Base-by-base conservation (phyloP, 1,139 yeast species). In the Yamadazyma membranifaciens region DNA sequence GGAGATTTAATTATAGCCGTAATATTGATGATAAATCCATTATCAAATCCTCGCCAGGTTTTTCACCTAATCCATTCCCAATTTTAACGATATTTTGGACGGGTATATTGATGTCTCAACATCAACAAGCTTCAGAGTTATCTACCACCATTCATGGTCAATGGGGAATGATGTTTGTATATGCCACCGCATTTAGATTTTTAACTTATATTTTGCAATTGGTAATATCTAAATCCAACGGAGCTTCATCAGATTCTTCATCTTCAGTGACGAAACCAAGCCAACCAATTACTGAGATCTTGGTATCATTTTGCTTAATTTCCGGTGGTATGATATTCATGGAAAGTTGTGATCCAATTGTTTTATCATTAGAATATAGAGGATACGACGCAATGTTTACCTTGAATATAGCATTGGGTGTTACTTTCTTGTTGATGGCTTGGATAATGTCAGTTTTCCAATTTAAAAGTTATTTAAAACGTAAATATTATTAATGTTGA, bases 81-180 rank as follows among this genome's bases (percentile, higher is more conserved):
- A 80, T 88, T 2, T 76, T 92, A 49, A 88, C 95, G 9, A 86
- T 92, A 31, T 92, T 87, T 63, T 92, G 97, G 96, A 92, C 98
- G 1, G 98, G 98, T 20, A 73, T 84, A n/a, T 72, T 92, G 47
- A 92, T 92, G 98, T 88, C 97, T 2, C 87, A 84, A 61, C 98
- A 92, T 62, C 82, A 81, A 37, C 98, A 92, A 63, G 87, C 91
- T 3, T 81, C 92, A 0, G 69, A 62, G 36, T 73, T 85, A 27
- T 81, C 96, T 2, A 87, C 98, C 1, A 69, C 67, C 28, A 78
- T 92, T 46, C 98, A 92, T 60, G 67, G 76, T 39, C 97, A 88
- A 65, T 92, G 98, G 98, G 98, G 98, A 5, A 74, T 75, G 44
- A 63, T 92, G 55, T 72, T 92, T 46, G 76, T 89, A 13, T 73